Percentiles rank a stretch among this genome's conserved stretches.
Evolutionary conservation across 352 stramenopile species (phyloP).

Genomic region (Globisporangium parvum): DNA sequence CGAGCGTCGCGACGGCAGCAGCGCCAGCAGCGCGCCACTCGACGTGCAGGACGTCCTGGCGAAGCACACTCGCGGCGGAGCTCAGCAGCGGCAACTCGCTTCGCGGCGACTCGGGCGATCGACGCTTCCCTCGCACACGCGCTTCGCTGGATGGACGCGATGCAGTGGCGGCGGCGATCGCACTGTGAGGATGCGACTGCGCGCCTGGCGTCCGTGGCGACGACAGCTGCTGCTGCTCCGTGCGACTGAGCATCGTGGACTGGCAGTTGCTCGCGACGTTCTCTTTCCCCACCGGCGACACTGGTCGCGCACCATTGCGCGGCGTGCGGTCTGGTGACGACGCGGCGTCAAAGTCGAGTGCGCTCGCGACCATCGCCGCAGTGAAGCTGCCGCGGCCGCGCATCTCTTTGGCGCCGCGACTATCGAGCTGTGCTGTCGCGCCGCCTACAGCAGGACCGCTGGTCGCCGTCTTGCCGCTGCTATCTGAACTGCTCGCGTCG

Average conservation of each 20-base stretch:
- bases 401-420: too few species aligned
- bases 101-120: neutral
- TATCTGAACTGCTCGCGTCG: neutral
- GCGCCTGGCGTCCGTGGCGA: neutral
- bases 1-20: constrained; percentile 31
- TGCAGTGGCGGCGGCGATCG: neutral
- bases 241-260: neutral
- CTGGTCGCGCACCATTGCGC: too few species aligned
- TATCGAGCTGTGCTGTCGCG: neutral
- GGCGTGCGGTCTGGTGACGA: too few species aligned
- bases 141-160: neutral
- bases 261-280: neutral
- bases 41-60: constrained; percentile 24
- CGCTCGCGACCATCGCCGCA: too few species aligned
- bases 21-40: constrained; percentile 30
- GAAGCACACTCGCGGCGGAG: neutral
- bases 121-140: too few species aligned
- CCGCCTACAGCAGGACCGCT: too few species aligned
- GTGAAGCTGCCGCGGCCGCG: too few species aligned
- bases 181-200: neutral
- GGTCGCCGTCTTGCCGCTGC: too few species aligned
- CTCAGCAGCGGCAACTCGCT: neutral
- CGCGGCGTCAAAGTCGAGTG: too few species aligned
- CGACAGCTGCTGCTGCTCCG: neutral
- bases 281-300: too few species aligned